Conservation (phyloP, 2,329 filamentous ascomycete genomes). For the Paracamarosporium sp. region DNA sequence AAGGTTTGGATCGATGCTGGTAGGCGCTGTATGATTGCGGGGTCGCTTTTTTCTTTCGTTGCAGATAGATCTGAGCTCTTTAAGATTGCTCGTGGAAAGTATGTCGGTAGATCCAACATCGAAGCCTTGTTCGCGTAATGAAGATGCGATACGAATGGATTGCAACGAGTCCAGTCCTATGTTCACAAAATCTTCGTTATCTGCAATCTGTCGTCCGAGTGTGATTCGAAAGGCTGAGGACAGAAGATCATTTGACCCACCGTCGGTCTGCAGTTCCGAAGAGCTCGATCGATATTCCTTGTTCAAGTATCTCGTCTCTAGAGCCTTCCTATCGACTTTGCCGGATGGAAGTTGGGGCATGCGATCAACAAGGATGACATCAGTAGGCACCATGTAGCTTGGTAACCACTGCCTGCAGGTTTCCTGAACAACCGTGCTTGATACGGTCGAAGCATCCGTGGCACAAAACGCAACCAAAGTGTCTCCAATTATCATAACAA, state of each 20-base stretch:
- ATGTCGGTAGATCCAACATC: slow-evolving; percentile 66
- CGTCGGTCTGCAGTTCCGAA: slow-evolving; percentile 17
- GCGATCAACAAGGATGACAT: slow-evolving; percentile 67
- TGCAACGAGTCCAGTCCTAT: slow-evolving; percentile 71
- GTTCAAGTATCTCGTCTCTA: slow-evolving; percentile 64
- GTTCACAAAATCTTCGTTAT: slow-evolving; percentile 55
- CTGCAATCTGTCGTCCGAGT: slow-evolving; percentile 48
- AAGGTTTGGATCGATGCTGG: slow-evolving; percentile 5
- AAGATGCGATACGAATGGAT: slow-evolving; percentile 69
- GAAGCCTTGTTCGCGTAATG: slow-evolving; percentile 65
- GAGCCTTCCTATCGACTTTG: slow-evolving; percentile 75
- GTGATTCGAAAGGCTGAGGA: slow-evolving; percentile 49
- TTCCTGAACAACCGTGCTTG: slow-evolving; percentile 56
- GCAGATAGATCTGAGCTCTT: slow-evolving; percentile 29
- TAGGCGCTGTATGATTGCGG: neutral
- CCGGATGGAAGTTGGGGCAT: slow-evolving; percentile 83
- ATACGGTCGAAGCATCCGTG: slow-evolving; percentile 52
- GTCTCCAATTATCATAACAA: slow-evolving; percentile 71
- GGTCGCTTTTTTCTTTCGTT: slow-evolving; percentile 6
- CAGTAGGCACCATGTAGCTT: slow-evolving; percentile 80
- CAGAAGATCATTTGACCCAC: slow-evolving; percentile 38
- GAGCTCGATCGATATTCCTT: slow-evolving; percentile 18
- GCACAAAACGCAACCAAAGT: slow-evolving; percentile 79
- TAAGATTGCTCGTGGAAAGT: slow-evolving; percentile 62
- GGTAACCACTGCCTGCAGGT: slow-evolving; percentile 79